Percentiles rank a stretch among this genome's conserved stretches.
Evolutionary conservation across 164 flowering plant species (phyloP).

Genomic region (Umbellularia californica): DNA sequence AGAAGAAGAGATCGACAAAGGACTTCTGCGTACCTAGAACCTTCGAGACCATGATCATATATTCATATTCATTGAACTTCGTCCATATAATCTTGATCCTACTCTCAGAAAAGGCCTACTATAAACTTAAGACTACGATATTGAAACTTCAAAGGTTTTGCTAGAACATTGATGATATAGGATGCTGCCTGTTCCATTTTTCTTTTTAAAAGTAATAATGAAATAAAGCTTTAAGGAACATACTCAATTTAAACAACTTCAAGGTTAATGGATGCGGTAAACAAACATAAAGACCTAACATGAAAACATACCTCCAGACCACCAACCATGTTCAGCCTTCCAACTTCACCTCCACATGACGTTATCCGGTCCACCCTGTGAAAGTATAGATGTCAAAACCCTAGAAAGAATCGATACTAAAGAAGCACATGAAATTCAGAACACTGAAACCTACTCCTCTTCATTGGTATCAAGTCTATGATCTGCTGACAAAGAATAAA

Average conservation of each 20-base stretch:
- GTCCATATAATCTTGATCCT: no score
- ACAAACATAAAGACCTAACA: neutral
- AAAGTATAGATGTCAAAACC: conserved; percentile 4
- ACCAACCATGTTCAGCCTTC: conserved; percentile 86
- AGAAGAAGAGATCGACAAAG: no score
- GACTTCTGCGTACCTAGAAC: no score
- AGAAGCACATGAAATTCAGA: neutral
- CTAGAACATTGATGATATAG: no score
- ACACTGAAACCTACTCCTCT: conserved; percentile 66
- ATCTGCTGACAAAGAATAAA: conserved; percentile 81
- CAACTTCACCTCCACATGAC: conserved; percentile 97
- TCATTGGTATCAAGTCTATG: conserved; percentile 88
- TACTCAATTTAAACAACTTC: neutral
- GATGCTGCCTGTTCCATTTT: no score
- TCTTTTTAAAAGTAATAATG: no score
- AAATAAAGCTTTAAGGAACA: neutral
- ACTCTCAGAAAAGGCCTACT: no score
- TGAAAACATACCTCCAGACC: conserved; percentile 27
- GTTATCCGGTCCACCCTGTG: conserved; percentile 80
- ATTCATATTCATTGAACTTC: no score
- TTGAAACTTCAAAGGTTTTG: no score
- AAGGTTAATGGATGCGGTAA: neutral
- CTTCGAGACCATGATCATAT: no score
- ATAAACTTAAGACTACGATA: no score
- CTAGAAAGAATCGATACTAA: neutral